A percentile compares a stretch with the other conserved stretches of the same genome.
Conservation (phyloP, 2,329 filamentous ascomycete species). For the Dactylonectria macrodidyma region DNA sequence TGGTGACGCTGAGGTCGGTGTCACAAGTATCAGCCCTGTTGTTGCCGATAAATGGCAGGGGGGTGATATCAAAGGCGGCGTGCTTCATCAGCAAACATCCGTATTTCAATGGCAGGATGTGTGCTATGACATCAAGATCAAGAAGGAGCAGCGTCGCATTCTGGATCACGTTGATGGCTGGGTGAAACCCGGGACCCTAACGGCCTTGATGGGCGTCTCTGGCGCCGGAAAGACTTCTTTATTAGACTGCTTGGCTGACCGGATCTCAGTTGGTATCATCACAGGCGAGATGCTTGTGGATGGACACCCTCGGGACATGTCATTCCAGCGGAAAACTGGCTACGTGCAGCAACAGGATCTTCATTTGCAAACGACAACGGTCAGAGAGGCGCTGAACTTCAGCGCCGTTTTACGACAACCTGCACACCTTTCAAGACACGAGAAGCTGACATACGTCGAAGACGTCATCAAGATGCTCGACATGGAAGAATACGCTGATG, state of each 20-base stretch:
- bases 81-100: neutral
- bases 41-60: neutral
- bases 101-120: slow-evolving; percentile 83
- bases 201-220: slow-evolving; percentile 91
- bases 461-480: slow-evolving; percentile 92
- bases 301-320: slow-evolving; percentile 77
- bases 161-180: slow-evolving; percentile 91
- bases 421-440: slow-evolving; percentile 76
- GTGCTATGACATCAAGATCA: slow-evolving; percentile 84
- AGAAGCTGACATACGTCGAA: slow-evolving; percentile 90
- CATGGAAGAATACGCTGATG: slow-evolving; percentile 92
- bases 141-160: slow-evolving; percentile 80
- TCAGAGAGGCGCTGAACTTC: slow-evolving; percentile 90
- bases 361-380: slow-evolving; percentile 86
- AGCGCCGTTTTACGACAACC: slow-evolving; percentile 90
- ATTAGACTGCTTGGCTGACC: slow-evolving; percentile 86
- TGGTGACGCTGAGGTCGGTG: neutral
- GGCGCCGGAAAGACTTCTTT: slow-evolving; percentile 94
- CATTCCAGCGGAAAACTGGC: slow-evolving; percentile 92
- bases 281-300: slow-evolving; percentile 83
- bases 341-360: slow-evolving; percentile 96
- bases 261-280: slow-evolving; percentile 91
- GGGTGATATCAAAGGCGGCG: neutral
- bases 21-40: neutral
- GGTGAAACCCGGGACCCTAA: slow-evolving; percentile 93